Evolutionary conservation across 2,329 filamentous ascomycete species (phyloP).

Genomic region (Nemania sp.): DNA sequence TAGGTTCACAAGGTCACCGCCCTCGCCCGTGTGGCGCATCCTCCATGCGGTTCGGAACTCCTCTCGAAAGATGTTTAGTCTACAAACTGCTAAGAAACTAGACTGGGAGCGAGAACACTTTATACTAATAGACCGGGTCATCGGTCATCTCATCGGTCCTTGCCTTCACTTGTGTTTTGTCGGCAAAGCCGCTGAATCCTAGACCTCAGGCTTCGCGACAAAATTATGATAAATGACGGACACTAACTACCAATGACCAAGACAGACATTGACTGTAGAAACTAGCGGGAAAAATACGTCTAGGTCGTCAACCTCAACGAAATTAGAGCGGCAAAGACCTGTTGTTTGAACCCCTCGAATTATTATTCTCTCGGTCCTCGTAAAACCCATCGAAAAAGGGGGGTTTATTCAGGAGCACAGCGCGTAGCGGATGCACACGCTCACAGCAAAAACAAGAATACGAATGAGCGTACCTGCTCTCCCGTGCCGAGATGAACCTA

Average conservation of each 20-base stretch:
- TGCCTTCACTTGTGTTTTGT: too few species aligned
- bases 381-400: background rate
- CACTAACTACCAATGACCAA: too few species aligned
- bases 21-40: conserved; percentile 68
- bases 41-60: conserved; percentile 66
- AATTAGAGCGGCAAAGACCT: too few species aligned
- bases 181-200: background rate
- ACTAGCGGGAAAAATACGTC: too few species aligned
- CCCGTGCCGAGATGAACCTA: background rate
- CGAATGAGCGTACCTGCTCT: background rate
- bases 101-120: too few species aligned
- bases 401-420: background rate
- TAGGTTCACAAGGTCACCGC: conserved; percentile 67
- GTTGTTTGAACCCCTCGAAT: too few species aligned
- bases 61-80: conserved; percentile 45
- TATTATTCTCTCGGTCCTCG: too few species aligned
- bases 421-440: background rate
- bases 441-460: background rate
- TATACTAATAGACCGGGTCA: too few species aligned
- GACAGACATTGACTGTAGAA: too few species aligned
- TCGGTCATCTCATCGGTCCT: too few species aligned
- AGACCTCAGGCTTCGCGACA: background rate
- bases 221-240: background rate
- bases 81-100: too few species aligned
- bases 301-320: too few species aligned